Evolutionary conservation across 2,329 filamentous ascomycete species (phyloP).

Genomic region (Pseudogymnoascus sp.): DNA sequence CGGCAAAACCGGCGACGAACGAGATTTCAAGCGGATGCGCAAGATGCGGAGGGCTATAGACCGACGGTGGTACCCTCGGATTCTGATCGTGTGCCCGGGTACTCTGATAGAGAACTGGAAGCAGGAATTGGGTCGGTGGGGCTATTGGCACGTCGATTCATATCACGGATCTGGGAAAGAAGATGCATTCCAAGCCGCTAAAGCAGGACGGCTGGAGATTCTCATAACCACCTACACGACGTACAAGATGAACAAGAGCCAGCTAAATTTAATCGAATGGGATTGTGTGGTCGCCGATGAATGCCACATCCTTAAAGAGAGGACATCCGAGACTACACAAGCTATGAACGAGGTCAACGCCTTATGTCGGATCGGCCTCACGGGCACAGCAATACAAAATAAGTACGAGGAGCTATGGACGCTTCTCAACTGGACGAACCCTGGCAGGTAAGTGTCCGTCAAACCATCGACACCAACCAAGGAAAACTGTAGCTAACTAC

Average conservation of each 20-base stretch:
- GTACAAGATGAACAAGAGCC: slow-evolving; percentile 67
- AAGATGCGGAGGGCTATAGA: slow-evolving; percentile 60
- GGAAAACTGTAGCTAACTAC: slow-evolving; percentile 11
- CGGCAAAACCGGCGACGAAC: slow-evolving; percentile 84
- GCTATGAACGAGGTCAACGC: slow-evolving; percentile 88
- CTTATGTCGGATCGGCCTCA: slow-evolving; percentile 84
- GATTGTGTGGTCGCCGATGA: slow-evolving; percentile 93
- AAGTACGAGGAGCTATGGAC: slow-evolving; percentile 98
- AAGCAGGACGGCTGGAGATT: slow-evolving; percentile 71
- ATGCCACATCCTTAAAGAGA: slow-evolving; percentile 82
- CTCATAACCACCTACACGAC: slow-evolving; percentile 93
- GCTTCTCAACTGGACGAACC: slow-evolving; percentile 91
- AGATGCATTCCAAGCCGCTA: slow-evolving; percentile 64
- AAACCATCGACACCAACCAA: slow-evolving; percentile 38
- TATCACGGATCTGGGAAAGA: slow-evolving; percentile 62
- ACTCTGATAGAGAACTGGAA: slow-evolving; percentile 87
- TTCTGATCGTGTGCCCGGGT: slow-evolving; percentile 82
- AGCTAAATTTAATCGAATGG: slow-evolving; percentile 80
- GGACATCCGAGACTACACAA: slow-evolving; percentile 65
- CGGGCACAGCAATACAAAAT: slow-evolving; percentile 94
- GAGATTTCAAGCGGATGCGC: slow-evolving; percentile 79
- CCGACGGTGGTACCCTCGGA: slow-evolving; percentile 67
- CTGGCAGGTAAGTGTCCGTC: slow-evolving; percentile 43
- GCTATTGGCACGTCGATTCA: slow-evolving; percentile 84
- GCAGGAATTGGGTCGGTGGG: slow-evolving; percentile 79